Evolutionary conservation across 495 filamentous ascomycete genomes (phyloP).

Genomic region (Bombardia bombarda): DNA sequence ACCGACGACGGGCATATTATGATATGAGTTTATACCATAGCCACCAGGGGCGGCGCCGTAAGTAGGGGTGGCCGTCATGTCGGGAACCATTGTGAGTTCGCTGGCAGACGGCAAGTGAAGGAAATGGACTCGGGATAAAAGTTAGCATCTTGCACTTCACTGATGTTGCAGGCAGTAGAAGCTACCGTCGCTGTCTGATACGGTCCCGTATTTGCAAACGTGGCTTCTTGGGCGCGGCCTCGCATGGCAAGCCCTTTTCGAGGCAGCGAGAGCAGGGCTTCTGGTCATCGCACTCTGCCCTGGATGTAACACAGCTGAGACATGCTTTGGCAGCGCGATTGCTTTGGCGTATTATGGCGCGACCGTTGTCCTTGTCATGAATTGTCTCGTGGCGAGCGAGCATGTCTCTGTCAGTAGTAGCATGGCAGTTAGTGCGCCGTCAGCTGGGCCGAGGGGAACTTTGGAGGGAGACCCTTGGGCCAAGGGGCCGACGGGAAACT

Average conservation of each 20-base stretch:
- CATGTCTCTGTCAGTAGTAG: conserved; percentile 14
- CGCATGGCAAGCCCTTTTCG: conserved; percentile 9
- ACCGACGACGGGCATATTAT: too few species aligned
- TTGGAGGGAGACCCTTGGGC: too few species aligned
- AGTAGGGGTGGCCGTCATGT: too few species aligned
- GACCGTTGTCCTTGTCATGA: conserved; percentile 14
- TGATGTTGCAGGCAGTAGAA: too few species aligned
- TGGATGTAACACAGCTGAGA: conserved; percentile 12
- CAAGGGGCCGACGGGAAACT: too few species aligned
- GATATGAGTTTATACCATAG: neutral
- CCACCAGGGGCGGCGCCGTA: too few species aligned
- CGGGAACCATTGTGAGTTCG: neutral
- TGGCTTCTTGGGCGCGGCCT: conserved; percentile 7
- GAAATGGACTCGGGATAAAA: too few species aligned
- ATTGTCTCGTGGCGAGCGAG: conserved; percentile 18
- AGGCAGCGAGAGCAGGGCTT: conserved; percentile 18
- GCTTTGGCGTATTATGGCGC: conserved; percentile 11
- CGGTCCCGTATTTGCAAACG: conserved; percentile 8
- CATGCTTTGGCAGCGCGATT: conserved; percentile 17
- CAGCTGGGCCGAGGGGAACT: too few species aligned
- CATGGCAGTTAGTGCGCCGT: too few species aligned
- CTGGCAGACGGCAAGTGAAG: too few species aligned
- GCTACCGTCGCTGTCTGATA: too few species aligned
- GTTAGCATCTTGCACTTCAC: too few species aligned
- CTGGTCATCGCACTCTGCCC: conserved; percentile 19